Evolutionary conservation across 1,139 yeast genomes (phyloP), one percentile per base, ranked within the genome.

Genomic region (Candida buenavistaensis): DNA sequence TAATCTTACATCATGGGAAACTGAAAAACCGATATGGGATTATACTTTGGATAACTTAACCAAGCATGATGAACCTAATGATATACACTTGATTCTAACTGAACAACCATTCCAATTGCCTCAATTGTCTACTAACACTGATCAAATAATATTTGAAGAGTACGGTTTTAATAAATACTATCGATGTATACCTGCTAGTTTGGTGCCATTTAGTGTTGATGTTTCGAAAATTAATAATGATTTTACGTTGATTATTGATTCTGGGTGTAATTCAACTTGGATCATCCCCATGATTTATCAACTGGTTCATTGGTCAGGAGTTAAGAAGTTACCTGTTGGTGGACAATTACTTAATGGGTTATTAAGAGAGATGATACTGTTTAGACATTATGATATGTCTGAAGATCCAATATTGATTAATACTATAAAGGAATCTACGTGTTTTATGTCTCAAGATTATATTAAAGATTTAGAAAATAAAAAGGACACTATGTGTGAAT

Each of bases 21-120:
- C 87, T 1, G 90, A 94, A 55, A 85, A 84, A 52, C 84, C 85
- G n/a, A 75, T 94, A 3, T 94, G 98, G 98, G 97, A 94, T 55
- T 78, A 82, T 44, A 72, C 86, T 1, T 50, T 55, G 39, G 75
- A 51, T 55, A 64, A 50, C 37, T 52, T 57, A 47, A 62, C 44
- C 47, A 70, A 44, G 30, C 26, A 15, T 54, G 43, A 41, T 54
- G 81, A 77, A 38, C 68, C 80, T 3, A 42, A 59, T 10, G 72
- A 65, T 14, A 61, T 75, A 2, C 75, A 79, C 28, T 63, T 85
- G 31, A 59, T 82, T 2, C 64, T 82, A 36, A 78, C 89, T 1
- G 97, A 92, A 51, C 71, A 90, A 10, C 92, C 96, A 14, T 80
- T 83, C 54, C 86, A 88, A 37, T 62, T 92, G 28, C 95, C 96